Conservation (phyloP, 2,329 filamentous ascomycete genomes). For the Hyphodiscus sp. region DNA sequence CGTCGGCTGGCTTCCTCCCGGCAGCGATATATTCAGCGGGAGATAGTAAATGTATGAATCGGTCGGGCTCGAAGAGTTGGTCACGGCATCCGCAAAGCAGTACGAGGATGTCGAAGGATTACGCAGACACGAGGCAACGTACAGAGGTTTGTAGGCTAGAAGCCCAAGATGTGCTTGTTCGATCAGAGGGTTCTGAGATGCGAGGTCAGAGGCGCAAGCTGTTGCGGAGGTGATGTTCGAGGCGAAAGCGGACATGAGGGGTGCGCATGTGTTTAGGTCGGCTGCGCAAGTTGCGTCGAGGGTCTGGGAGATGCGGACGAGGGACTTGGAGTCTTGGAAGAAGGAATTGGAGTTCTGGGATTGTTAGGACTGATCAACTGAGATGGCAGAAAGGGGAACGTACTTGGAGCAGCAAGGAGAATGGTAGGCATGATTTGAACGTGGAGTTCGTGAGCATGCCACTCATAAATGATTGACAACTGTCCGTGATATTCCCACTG, state of each 20-base stretch:
- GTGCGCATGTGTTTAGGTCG: conserved; percentile 57
- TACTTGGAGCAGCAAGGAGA: conserved; percentile 79
- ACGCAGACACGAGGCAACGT: conserved; percentile 73
- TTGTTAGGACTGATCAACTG: background rate
- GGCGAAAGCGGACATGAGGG: conserved; percentile 59
- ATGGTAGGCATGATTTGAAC: conserved; percentile 59
- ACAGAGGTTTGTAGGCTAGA: conserved; percentile 69
- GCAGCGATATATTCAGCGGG: conserved; percentile 68
- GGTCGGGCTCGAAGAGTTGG: conserved; percentile 62
- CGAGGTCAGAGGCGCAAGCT: conserved; percentile 69
- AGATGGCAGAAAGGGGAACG: conserved; percentile 20
- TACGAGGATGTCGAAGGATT: conserved; percentile 61
- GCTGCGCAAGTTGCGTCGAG: conserved; percentile 74
- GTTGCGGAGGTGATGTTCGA: conserved; percentile 51
- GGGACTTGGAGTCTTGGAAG: conserved; percentile 69
- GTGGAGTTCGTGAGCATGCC: conserved; percentile 24
- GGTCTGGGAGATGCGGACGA: conserved; percentile 65
- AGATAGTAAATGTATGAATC: conserved; percentile 82
- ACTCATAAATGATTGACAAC: conserved; percentile 26
- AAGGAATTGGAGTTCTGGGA: conserved; percentile 72
- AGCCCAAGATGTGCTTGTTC: conserved; percentile 70
- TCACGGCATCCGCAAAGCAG: conserved; percentile 78
- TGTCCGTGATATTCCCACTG: conserved; percentile 51
- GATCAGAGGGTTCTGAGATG: conserved; percentile 61
- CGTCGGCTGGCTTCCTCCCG: conserved; percentile 58